Conservation (phyloP, 805 yeast genomes). For the Pichia occidentalis region DNA sequence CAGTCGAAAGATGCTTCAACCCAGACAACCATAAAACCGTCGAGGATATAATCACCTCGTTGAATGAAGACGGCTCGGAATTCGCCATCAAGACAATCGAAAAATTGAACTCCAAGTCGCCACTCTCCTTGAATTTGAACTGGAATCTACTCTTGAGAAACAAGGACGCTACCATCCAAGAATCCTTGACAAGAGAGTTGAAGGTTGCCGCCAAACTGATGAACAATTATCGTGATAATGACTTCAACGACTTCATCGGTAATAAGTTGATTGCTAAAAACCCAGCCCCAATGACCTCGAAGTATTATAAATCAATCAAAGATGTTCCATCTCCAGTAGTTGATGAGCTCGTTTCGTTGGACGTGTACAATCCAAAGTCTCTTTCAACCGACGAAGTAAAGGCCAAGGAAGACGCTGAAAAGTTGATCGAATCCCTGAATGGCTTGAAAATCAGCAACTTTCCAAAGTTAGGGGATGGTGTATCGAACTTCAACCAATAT, state of each 20-base stretch:
- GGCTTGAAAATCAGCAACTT: conserved; percentile 35
- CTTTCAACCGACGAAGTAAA: no score
- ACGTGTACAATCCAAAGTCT: conserved; percentile 23
- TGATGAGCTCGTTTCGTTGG: conserved; percentile 37
- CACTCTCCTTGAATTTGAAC: conserved; percentile 70
- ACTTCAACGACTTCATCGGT: conserved; percentile 45
- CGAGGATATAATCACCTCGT: conserved; percentile 49
- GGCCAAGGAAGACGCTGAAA: conserved; percentile 13
- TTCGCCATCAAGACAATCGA: conserved; percentile 58
- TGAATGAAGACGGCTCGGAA: conserved; percentile 48
- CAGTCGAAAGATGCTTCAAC: conserved; percentile 66
- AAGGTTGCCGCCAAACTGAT: conserved; percentile 71
- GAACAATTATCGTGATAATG: conserved; percentile 39
- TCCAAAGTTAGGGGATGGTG: conserved; percentile 30
- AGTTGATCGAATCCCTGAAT: conserved; percentile 21
- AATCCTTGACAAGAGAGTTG: conserved; percentile 69
- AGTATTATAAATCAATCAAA: conserved; percentile 42
- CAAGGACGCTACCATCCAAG: conserved; percentile 46
- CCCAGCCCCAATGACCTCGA: conserved; percentile 11
- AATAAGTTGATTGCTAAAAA: conserved; percentile 46
- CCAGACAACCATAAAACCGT: conserved; percentile 34
- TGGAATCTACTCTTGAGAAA: conserved; percentile 63
- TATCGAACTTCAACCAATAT: conserved; percentile 34
- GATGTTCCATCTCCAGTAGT: conserved; percentile 61
- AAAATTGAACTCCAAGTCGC: conserved; percentile 60